Evolutionary conservation across 2,329 filamentous ascomycete genomes (phyloP), one percentile per base, ranked within the genome.

Genomic region (Clonostachys rosea): DNA sequence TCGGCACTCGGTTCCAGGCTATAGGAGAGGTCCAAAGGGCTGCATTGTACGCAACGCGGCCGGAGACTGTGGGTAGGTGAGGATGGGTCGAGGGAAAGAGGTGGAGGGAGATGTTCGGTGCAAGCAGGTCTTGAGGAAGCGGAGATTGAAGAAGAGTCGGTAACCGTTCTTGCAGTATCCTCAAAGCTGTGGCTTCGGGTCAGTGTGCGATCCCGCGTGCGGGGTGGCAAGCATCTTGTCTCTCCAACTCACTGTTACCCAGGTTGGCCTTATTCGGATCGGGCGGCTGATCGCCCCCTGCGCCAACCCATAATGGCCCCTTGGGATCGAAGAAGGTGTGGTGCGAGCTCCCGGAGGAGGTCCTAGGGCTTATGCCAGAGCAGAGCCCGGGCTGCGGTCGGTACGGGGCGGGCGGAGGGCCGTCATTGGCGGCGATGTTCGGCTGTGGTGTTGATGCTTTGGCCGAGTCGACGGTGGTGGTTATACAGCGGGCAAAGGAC

Each of bases 11-110:
- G 59, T 95, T 95, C 94, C 94, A 99, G 33, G 91, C 92, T 45
- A 99, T 86, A 0, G 94, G 94, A 0, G 91, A 91, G 1, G 94
- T 96, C 91, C 91, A 97, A 36, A 99, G 75, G 4, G 94, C 94
- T 16, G 94, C 92, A 35, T 87, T 87, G 65, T 99, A 99, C 43
- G 90, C 87, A 35, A 96, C 87, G 42, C 88, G 83, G 45, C 94
- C 94, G 30, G 89, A 89, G 39, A 97, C 94, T n/a, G 84, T 87
- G 34, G 94, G 94, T 4, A 99, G 87, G 64, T 92, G 87, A 4
- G 88, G 89, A 59, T 95, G 89, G 1, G 89, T 94, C 30, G 83
- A 81, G 36, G 84, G 84, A 64, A 87, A 87, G 54, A 87, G 79
- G 62, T 84, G 79, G 40, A 87, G 79, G 9, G 80, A 79, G 65